Base-by-base conservation (phyloP, 140 eudicot species). In the Ambrosia hybrid region DNA sequence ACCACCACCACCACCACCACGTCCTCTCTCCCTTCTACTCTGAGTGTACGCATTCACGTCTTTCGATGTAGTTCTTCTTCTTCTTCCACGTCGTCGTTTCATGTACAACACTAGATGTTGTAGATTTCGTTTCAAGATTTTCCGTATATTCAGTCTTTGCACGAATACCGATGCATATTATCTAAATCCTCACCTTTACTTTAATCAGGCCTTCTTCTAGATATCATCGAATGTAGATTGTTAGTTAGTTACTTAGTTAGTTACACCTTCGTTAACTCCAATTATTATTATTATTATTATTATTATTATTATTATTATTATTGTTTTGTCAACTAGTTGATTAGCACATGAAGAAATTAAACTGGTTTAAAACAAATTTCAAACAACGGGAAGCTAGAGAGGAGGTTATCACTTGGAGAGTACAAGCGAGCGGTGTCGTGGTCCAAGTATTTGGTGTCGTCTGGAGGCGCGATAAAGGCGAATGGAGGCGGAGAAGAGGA, bases 401-500 rank as follows among this genome's bases (percentile, higher is more conserved):
- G 93, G 85, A 67, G 92, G 61, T 71, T 88, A 26, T 91, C 97
- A 3, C 68, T 91, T 2, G 90, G 95, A 0, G 97, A 91, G 74
- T 91, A 86, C 84, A 83, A 57, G 17, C 13, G 96, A 70, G 97
- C 97, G 4, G 84, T 83, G 4, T 91, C 97, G 9, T 91, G 97
- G 97, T 91, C 97, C 6, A 91, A 91, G 80, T 91, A 89, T 75
- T 49, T 91, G 68, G 91, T 92, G 3, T 89, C 96, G 4, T 71
- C 87, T 5, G 98, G 96, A 11, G 96, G 89, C 12, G 95, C 83
- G 69, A 89, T 92, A 3, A 92, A 87, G 57, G 86, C 91, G 12
- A 95, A 87, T 26, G 87, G 86, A 12, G 71, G 34, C 6, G 75
- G 46, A 49, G 75, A 66, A 46, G 78, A 78, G 55, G 78, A 58